Base-by-base conservation (phyloP, 495 filamentous ascomycete genomes). In the Penicillium egyptiacum region DNA sequence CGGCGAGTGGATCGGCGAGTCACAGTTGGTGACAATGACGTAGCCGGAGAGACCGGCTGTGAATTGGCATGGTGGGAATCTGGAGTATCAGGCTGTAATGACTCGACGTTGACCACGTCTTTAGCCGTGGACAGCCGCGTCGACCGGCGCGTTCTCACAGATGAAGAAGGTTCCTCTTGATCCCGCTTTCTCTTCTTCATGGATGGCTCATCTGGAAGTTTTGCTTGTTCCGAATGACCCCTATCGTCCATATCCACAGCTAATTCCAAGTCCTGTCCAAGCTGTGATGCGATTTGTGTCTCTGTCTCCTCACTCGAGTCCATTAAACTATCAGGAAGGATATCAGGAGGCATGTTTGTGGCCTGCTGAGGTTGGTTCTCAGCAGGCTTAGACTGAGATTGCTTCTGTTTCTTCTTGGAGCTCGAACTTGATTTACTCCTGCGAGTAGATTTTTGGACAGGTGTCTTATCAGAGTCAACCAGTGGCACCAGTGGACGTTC, bases 261-360 rank as follows among this genome's bases (percentile, higher is more conserved):
- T 22, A 67, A 56, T 23, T 71, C 74, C 31, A 79, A 57, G 51
- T 80, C 77, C 50, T 76, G 68, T 48, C 70, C 72, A 8, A 80
- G 65, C 53, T 80, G 77, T 41, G 75, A 80, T 12, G 75, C 73
- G 33, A 74, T 65, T 53, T 78, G 75, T 7, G 70, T 65, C 12
- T 79, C 75, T 59, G 72, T 64, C 20, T 79, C 77, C 50, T 79
- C 76, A 17, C 69, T 69, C 10, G 59, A 74, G 43, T 75, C 71
- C 12, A 64, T 45, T 23, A 57, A 43, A 20, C 50, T 31, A 8
- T 72, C 65, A 20, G 25, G 47, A 25, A 28, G 17, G 35, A 7
- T 26, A 7, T 55, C 56, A 7, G 30, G 12, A 22, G 47, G 16
- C 44, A 16, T 4, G 16, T 46, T 52, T 14, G 14, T 20, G 30